Base-by-base conservation (phyloP, 306 rosid species). In the Cucumis sativus region DNA sequence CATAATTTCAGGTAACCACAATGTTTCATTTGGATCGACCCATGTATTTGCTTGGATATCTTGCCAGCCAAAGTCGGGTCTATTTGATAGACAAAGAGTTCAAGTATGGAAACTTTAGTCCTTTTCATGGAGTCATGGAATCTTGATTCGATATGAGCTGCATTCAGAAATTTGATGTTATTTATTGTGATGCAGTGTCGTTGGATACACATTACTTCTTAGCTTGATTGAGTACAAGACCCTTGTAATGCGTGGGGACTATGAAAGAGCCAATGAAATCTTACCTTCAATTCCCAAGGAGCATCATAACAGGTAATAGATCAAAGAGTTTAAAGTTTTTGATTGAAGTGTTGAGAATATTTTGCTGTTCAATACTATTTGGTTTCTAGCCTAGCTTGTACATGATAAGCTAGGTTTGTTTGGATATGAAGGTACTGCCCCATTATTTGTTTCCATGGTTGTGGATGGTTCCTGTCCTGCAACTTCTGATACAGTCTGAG, bases 11-110 rank as follows among this genome's bases (percentile, higher is more conserved):
- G 98, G 98, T 96, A 58, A 96, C 99, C 64, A 96, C 99, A 59
- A 96, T 96, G 99, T 96, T 91, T 83, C 99, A 96, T 84, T 88
- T 96, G 86, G 99, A 96, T 85, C 97, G 99, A 58, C 99, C 99
- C n/a, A 96, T 96, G 99, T 96, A 96, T 86, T 88, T 96, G 92
- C 87, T 96, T 84, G 99, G 99, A 52, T 96, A 96, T 87, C 98
- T 96, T 82, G 98, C 99, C 76, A 86, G 81, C 81, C 99, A 96
- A 83, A 96, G 99, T 83, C 87, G 89, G 91, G 92, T 96, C 57
- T 96, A 87, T 84, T 84, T 96, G 81, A 96, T 96, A 41, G 99
- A 96, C 91, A 96, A 96, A 84, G 99, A 96, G 83, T 96, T 96
- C 93, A 96, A 96, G 99, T 96, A 85, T 83, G 98, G 85, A 62